A percentile compares a stretch with the other conserved stretches of the same genome.
Evolutionary conservation across 306 rosid species (phyloP).

Genomic region (Purshia tridentata): DNA sequence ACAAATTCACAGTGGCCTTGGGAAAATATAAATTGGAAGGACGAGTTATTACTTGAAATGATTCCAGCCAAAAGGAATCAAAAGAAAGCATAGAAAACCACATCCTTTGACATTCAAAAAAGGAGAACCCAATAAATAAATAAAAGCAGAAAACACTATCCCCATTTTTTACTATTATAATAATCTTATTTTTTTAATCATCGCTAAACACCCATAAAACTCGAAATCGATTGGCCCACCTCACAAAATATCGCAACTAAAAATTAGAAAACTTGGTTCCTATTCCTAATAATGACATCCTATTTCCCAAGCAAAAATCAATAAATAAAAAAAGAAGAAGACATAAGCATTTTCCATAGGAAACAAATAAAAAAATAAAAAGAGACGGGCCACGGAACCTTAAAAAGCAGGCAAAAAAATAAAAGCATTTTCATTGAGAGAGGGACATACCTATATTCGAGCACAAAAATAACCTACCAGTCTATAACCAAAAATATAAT

Average conservation of each 20-base stretch:
- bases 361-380: not conserved
- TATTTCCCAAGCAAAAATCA: conserved; percentile 30
- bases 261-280: conserved; percentile 9
- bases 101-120: conserved; percentile 21
- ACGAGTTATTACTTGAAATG: conserved; percentile 12
- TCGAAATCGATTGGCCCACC: conserved; percentile 11
- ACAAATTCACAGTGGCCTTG: conserved; percentile 11
- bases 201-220: not conserved
- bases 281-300: no score
- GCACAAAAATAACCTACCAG: conserved; percentile 23
- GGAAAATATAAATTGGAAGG: conserved; percentile 8
- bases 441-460: conserved; percentile 33
- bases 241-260: conserved; percentile 16
- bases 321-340: not conserved
- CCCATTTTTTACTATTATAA: conserved; percentile 2
- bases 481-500: conserved; percentile 12
- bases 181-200: not conserved
- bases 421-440: conserved; percentile 19
- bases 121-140: conserved; percentile 18
- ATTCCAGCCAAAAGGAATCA: conserved; percentile 31
- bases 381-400: no score
- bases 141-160: not conserved
- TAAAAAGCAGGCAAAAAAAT: no score
- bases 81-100: conserved; percentile 25
- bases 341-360: not conserved